Evolutionary conservation across 1,284 basidiomycete species (phyloP).

Genomic region (Trametes sp.): DNA sequence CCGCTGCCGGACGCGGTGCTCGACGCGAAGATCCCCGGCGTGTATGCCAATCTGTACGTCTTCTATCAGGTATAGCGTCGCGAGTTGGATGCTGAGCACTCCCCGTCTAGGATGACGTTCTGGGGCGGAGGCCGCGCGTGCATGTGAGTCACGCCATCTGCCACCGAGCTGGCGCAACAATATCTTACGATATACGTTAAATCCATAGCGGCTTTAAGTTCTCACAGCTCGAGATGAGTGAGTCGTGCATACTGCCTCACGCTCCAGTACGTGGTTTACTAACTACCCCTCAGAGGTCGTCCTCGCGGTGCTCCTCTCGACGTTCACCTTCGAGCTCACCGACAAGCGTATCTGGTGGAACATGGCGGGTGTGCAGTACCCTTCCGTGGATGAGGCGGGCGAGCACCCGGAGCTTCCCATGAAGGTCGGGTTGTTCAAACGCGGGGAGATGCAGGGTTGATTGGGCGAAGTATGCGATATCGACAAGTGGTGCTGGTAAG

Average conservation of each 20-base stretch:
- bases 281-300: conserved; percentile 10
- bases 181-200: background rate
- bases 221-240: conserved; percentile 32
- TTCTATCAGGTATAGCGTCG: background rate
- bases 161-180: conserved; percentile 2
- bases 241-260: background rate
- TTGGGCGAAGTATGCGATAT: background rate
- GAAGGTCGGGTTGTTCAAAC: background rate
- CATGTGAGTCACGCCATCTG: conserved; percentile 15
- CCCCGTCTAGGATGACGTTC: conserved; percentile 22
- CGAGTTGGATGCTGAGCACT: background rate
- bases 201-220: conserved; percentile 31
- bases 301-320: conserved; percentile 13
- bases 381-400: conserved; percentile 19
- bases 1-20: background rate
- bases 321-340: conserved; percentile 16
- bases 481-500: no score
- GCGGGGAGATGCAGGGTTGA: background rate
- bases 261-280: background rate
- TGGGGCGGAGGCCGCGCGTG: conserved; percentile 18
- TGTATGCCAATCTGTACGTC: background rate
- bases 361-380: conserved; percentile 26
- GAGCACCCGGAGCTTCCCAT: background rate
- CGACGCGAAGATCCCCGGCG: background rate
- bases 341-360: conserved; percentile 34